A percentile compares a stretch with the other conserved stretches of the same genome.
phyloP scores from a whole-genome alignment of 805 yeast genomes.

The Tetrapisispora pingtungensis region DNA sequence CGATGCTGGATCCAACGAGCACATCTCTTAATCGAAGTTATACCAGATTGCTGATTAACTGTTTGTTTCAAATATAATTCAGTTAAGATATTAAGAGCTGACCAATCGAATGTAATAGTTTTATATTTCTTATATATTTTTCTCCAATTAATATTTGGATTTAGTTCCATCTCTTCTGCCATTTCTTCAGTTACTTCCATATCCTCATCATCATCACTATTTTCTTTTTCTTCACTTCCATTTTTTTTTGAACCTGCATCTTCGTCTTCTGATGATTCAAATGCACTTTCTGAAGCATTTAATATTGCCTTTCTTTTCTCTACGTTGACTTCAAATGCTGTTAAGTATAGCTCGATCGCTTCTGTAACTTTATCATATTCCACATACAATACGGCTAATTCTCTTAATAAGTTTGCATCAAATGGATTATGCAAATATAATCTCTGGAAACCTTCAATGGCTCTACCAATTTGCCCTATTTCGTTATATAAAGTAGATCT shows the following conservation, averaged over 20 bases:
- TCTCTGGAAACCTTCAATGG: conserved; percentile 61
- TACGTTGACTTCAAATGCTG: conserved; percentile 51
- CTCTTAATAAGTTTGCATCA: conserved; percentile 50
- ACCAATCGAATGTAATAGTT: conserved; percentile 68
- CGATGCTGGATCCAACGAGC: conserved; percentile 79
- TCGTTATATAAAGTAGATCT: conserved; percentile 61
- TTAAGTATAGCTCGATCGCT: conserved; percentile 62
- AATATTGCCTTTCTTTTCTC: conserved; percentile 30
- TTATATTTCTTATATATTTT: conserved; percentile 21
- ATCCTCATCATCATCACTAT: conserved; percentile 13
- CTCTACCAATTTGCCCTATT: conserved; percentile 56
- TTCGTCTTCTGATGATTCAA: conserved; percentile 26
- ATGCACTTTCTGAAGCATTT: conserved; percentile 23
- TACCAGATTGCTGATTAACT: conserved; percentile 52
- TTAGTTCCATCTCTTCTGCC: conserved; percentile 19
- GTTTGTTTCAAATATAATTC: conserved; percentile 56
- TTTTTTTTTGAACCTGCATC: conserved; percentile 12
- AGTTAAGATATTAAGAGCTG: conserved; percentile 72
- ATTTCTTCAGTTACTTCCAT: background rate
- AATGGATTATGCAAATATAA: conserved; percentile 47
- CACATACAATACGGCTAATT: conserved; percentile 44
- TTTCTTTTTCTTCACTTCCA: conserved; percentile 10
- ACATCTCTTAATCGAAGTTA: conserved; percentile 54
- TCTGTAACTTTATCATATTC: conserved; percentile 51
- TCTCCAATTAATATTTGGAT: conserved; percentile 24